Percentiles rank a stretch among this genome's conserved stretches.
Evolutionary conservation across 495 filamentous ascomycete genomes (phyloP).

Genomic region (Sporormia fimetaria): DNA sequence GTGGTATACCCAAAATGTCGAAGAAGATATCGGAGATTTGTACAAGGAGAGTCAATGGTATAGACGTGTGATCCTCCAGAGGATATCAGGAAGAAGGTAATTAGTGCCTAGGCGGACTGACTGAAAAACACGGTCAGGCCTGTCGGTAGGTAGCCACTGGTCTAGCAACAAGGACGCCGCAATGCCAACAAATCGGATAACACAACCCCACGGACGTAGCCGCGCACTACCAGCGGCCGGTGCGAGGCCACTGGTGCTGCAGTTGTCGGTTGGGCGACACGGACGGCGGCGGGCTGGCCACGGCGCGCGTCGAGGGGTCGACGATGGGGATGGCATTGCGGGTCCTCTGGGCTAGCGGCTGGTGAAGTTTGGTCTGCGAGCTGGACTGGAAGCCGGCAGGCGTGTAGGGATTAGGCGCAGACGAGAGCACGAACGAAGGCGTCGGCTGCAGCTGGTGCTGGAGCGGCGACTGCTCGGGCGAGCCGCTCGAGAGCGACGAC

Average conservation of each 20-base stretch:
- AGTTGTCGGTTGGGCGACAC: conserved; percentile 72
- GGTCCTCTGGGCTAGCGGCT: conserved; percentile 73
- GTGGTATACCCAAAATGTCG: conserved; percentile 29
- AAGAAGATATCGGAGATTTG: conserved; percentile 27
- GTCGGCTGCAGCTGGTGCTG: conserved; percentile 69
- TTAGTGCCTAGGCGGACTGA: conserved; percentile 8
- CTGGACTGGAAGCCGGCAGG: conserved; percentile 42
- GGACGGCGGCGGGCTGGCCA: conserved; percentile 83
- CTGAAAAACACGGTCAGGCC: background rate
- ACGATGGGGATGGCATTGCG: conserved; percentile 98
- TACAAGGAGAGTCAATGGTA: conserved; percentile 26
- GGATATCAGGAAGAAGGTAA: conserved; percentile 22
- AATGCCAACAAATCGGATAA: conserved; percentile 24
- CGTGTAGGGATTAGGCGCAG: conserved; percentile 59
- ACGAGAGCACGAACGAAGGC: conserved; percentile 69
- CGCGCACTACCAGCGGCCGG: conserved; percentile 48
- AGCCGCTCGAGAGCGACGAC: conserved; percentile 86
- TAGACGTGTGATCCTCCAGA: conserved; percentile 26
- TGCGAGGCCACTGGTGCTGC: conserved; percentile 63
- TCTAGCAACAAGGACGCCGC: conserved; percentile 29
- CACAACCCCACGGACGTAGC: conserved; percentile 13
- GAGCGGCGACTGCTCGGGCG: conserved; percentile 80
- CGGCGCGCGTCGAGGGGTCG: conserved; percentile 83
- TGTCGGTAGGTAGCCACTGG: conserved; percentile 24
- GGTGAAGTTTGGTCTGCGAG: conserved; percentile 63